Conservation (phyloP, 2,329 filamentous ascomycete genomes). For the Trichoderma arundinaceum region DNA sequence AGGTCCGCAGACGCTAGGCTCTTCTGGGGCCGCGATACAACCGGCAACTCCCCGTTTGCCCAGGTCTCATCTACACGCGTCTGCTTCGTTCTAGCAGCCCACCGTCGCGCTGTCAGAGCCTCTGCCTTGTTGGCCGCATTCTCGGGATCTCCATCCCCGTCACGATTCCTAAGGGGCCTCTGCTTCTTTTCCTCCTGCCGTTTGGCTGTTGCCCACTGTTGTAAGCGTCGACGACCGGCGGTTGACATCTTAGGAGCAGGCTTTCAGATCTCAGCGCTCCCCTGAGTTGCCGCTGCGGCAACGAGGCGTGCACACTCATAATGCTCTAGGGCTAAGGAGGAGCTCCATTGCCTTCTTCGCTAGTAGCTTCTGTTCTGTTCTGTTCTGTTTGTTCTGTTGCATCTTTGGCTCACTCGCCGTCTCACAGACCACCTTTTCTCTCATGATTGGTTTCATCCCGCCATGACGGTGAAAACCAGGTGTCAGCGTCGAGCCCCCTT, state of each 20-base stretch:
- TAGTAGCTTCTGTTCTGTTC: background rate
- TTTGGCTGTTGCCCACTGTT: background rate
- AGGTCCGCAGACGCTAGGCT: slow-evolving; percentile 28
- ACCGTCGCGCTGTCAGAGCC: slow-evolving; percentile 24
- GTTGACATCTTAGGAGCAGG: background rate
- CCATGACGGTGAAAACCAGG: slow-evolving; percentile 56
- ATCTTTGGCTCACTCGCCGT: slow-evolving; percentile 32
- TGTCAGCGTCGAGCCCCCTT: slow-evolving; percentile 58
- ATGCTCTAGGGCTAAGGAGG: slow-evolving; percentile 13
- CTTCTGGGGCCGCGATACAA: slow-evolving; percentile 27
- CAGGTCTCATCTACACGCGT: slow-evolving; percentile 31
- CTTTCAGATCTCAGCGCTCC: background rate
- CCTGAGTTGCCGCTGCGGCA: slow-evolving; percentile 18
- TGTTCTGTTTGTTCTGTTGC: background rate
- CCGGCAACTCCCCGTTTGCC: slow-evolving; percentile 28
- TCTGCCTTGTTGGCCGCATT: slow-evolving; percentile 13
- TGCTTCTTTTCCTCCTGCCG: background rate
- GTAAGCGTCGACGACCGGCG: background rate
- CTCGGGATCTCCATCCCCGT: slow-evolving; percentile 10
- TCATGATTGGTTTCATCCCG: slow-evolving; percentile 41
- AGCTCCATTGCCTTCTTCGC: background rate
- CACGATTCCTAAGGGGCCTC: background rate
- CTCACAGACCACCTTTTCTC: slow-evolving; percentile 29
- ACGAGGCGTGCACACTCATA: slow-evolving; percentile 27
- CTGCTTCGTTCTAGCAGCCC: slow-evolving; percentile 27